Base-by-base conservation (phyloP, 1,139 yeast genomes). In the Pneumocystis canis region DNA sequence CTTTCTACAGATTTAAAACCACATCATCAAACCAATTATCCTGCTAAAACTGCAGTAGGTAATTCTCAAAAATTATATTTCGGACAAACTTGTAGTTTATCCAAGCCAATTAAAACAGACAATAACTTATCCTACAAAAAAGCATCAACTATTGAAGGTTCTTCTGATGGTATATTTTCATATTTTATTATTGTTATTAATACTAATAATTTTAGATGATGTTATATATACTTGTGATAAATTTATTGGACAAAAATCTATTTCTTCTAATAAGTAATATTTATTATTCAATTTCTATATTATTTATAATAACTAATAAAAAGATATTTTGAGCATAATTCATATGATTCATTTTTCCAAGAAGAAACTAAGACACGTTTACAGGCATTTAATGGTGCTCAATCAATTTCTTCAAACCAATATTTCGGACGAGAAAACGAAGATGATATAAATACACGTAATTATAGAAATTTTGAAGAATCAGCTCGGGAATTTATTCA, bases 181-280 rank as follows among this genome's bases (percentile, higher is more conserved):
- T 35, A 57, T 20, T 35, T 53, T 20, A 9, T 30, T 35, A 39
- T 11, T 30, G 30, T 3, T 9, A 28, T 3, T 30, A 28, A 28
- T 47, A 47, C 30, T 47, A 47, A 47, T 47, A 25, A 47, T 30
- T 57, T 35, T n/a, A 33, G 66, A 66, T 30, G 68, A 72, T n/a
- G 73, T 74, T 65, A 77, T 68, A 32, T 75, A 72, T 62, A 72
- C 74, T 20, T 73, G 73, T 58, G 81, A 80, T 71, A 88, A 89
- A 74, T 92, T 80, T 73, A 97, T 97, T 63, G 77, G 78, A 57
- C 97, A 90, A 73, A 92, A 89, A 79, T 96, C 90, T 63, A 94
- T 92, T 68, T 90, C 97, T 0, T 89, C 97, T 0, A 98, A 94
- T 72, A 18, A 47, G 54, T 35, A 35, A 14, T 35, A 35, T 65